Evolutionary conservation across 2,329 filamentous ascomycete species (phyloP).

Genomic region (Curvularia verruculosa): DNA sequence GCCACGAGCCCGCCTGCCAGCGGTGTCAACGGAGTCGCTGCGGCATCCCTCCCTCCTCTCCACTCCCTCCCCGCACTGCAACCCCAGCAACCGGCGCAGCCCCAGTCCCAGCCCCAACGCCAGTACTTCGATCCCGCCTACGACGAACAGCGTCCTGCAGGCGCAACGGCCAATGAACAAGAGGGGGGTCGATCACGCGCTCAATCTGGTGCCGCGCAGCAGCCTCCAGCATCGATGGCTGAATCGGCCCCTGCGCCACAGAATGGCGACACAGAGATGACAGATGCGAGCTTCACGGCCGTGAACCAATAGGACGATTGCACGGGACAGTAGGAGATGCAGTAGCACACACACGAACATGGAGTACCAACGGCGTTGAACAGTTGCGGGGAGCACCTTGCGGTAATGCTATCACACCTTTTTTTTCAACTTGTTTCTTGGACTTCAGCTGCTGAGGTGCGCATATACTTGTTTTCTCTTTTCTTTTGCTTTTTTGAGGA

Average conservation of each 20-base stretch:
- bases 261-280: constrained; percentile 52
- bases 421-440: not conserved
- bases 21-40: constrained; percentile 38
- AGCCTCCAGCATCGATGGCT: constrained; percentile 20
- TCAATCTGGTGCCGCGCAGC: constrained; percentile 35
- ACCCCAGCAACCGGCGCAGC: constrained; percentile 16
- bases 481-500: not conserved
- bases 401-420: not conserved
- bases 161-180: constrained; percentile 28
- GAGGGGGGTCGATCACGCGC: constrained; percentile 35
- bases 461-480: not conserved
- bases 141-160: constrained; percentile 36
- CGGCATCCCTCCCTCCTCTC: constrained; percentile 30
- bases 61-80: constrained; percentile 37
- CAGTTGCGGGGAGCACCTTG: not conserved
- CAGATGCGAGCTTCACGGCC: constrained; percentile 48
- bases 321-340: not conserved
- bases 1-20: constrained; percentile 33
- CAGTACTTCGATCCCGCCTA: constrained; percentile 43
- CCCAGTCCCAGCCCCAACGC: constrained; percentile 17
- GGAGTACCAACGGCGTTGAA: constrained; percentile 18
- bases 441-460: not conserved
- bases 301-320: constrained; percentile 43
- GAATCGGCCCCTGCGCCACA: constrained; percentile 29
- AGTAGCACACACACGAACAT: not conserved